Evolutionary conservation across 2,329 filamentous ascomycete species (phyloP), one percentile per base, ranked within the genome.

Genomic region (Talaromyces sp.): DNA sequence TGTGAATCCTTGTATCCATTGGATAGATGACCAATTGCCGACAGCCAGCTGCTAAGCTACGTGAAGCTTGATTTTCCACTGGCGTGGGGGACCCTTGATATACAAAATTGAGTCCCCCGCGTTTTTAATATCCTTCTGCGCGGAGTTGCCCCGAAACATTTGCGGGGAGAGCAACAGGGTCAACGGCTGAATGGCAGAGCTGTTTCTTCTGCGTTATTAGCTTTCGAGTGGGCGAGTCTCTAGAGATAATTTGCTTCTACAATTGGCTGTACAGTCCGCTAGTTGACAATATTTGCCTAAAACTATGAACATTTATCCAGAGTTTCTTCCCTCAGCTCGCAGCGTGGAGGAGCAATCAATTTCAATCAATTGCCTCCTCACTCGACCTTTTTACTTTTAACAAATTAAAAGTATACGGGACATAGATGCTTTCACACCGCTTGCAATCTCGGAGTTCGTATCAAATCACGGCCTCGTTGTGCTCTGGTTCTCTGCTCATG

Each of bases 51-150:
- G n/a, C n/a, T n/a, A n/a, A 28, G 25, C 4, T 28, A 28, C 25
- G 25, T 28, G n/a, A n/a, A n/a, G n/a, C 25, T 28, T 28, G 25
- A 4, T 3, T 28, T 3, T 7, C 25, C 25, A 28, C 36, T 13
- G 36, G 36, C 36, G 36, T 39, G 36, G 36, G 36, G 36, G 36
- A 17, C 4, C 11, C 3, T 39, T 28, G 3, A 39, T 17, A 39
- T 13, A 13, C n/a, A 39, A 17, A 39, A 39, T 39, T 39, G 64
- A 64, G 39, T 78, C 75, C 28, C 62, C 69, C 10, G 62, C 70
- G 17, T 28, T 65, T 70, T 9, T 57, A 63, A 2, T 53, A 62
- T 15, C 45, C 46, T 3, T 43, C 58, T 13, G 36, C 1, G 41
- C 61, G 1, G 63, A 37, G 3, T 53, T 39, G 36, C 3, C 10